Conservation (phyloP, 2,329 filamentous ascomycete genomes). For the Trichoderma atrobrunneum region DNA sequence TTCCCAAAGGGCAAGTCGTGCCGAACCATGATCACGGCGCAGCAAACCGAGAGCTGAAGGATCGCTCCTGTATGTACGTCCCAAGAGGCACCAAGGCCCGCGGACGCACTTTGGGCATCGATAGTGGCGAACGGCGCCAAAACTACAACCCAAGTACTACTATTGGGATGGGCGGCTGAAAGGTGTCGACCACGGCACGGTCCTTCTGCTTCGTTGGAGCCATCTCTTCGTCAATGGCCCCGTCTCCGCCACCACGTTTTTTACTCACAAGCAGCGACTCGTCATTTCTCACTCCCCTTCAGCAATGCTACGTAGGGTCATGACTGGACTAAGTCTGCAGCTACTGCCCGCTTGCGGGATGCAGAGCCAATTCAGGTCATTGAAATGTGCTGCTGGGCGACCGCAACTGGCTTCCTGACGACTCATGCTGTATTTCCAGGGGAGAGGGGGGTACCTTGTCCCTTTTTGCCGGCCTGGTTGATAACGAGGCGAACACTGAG, state of each 20-base stretch:
- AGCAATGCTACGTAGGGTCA: neutral
- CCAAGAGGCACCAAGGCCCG: neutral
- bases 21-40: neutral
- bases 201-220: neutral
- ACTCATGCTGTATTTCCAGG: neutral
- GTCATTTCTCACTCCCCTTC: constrained; percentile 2
- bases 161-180: neutral
- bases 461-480: neutral
- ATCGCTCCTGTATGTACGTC: neutral
- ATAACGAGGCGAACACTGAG: neutral
- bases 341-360: constrained; percentile 3
- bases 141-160: neutral
- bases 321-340: constrained; percentile 7
- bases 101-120: neutral
- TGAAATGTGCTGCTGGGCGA: neutral
- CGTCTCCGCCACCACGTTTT: neutral
- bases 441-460: neutral
- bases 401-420: neutral
- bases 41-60: neutral
- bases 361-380: neutral
- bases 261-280: constrained; percentile 1
- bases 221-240: neutral
- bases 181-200: neutral
- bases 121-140: neutral
- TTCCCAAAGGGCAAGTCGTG: neutral